Percentiles rank a stretch among this genome's conserved stretches.
phyloP scores from a whole-genome alignment of 225 moss, liverwort and hornwort genomes.

The Antitrichia curtipendula region DNA sequence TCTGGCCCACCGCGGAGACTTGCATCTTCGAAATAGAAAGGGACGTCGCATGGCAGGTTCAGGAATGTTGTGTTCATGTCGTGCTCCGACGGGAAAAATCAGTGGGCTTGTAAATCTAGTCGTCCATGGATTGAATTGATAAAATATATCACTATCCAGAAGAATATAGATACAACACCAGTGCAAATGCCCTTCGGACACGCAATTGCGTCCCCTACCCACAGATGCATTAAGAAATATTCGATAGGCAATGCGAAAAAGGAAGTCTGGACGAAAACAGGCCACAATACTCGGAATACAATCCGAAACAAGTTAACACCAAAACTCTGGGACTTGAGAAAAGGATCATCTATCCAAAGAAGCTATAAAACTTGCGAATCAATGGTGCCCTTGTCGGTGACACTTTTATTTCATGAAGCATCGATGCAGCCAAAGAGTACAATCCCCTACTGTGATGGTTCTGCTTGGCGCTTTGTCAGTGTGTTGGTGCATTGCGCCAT shows the following conservation, averaged over 20 bases:
- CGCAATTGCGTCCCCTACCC: too few species aligned
- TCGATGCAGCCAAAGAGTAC: not conserved
- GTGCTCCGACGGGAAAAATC: not conserved
- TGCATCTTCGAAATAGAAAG: not conserved
- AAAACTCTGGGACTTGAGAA: not conserved
- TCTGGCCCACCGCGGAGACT: not conserved
- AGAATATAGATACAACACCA: not conserved
- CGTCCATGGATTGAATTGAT: not conserved
- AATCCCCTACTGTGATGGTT: not conserved
- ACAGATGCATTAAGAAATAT: too few species aligned
- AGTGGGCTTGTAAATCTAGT: too few species aligned
- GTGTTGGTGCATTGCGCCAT: conserved; percentile 82
- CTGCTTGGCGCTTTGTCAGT: conserved; percentile 8
- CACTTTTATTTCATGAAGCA: not conserved
- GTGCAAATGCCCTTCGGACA: not conserved
- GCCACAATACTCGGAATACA: not conserved
- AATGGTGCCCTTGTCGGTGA: not conserved
- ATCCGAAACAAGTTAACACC: not conserved
- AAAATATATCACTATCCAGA: not conserved
- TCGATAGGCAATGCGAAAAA: not conserved
- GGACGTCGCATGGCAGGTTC: not conserved
- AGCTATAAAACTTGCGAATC: not conserved
- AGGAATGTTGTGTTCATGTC: not conserved
- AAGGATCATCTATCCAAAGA: not conserved
- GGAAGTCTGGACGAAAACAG: not conserved